Percentiles rank a stretch among this genome's conserved stretches.
Conservation (phyloP, 495 filamentous ascomycete genomes). For the Xylaria flabelliformis region DNA sequence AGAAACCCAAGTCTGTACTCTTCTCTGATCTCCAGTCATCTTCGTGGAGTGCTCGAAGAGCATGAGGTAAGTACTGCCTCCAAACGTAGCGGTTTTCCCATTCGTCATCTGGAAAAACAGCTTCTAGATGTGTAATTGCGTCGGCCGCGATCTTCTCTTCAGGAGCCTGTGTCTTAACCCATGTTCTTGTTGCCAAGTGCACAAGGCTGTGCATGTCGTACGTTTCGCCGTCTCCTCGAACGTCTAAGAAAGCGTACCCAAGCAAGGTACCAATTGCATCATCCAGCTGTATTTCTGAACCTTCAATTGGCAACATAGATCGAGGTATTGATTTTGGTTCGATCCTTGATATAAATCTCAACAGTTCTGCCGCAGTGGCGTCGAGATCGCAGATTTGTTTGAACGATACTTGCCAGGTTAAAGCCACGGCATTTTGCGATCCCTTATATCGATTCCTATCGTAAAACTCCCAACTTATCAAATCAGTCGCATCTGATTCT, state of each 20-base stretch:
- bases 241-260: conserved; percentile 44
- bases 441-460: conserved; percentile 51
- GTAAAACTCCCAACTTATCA: conserved; percentile 59
- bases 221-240: conserved; percentile 30
- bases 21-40: conserved; percentile 22
- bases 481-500: conserved; percentile 46
- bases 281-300: conserved; percentile 30
- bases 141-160: background rate
- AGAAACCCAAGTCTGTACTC: conserved; percentile 27
- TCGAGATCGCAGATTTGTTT: conserved; percentile 48
- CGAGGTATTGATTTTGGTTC: conserved; percentile 45
- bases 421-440: conserved; percentile 57
- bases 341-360: conserved; percentile 54
- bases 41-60: conserved; percentile 32
- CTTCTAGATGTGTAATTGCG: conserved; percentile 32
- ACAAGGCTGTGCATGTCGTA: conserved; percentile 56
- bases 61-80: conserved; percentile 43
- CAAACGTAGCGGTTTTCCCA: conserved; percentile 33
- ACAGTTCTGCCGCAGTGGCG: conserved; percentile 42
- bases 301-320: conserved; percentile 40
- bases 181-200: conserved; percentile 50
- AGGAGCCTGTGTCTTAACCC: conserved; percentile 28
- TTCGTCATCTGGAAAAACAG: conserved; percentile 30
- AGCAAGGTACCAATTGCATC: conserved; percentile 45
- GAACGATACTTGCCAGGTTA: conserved; percentile 63